Conservation (phyloP, 2,329 filamentous ascomycete species). For the Tolypocladium tundrense region DNA sequence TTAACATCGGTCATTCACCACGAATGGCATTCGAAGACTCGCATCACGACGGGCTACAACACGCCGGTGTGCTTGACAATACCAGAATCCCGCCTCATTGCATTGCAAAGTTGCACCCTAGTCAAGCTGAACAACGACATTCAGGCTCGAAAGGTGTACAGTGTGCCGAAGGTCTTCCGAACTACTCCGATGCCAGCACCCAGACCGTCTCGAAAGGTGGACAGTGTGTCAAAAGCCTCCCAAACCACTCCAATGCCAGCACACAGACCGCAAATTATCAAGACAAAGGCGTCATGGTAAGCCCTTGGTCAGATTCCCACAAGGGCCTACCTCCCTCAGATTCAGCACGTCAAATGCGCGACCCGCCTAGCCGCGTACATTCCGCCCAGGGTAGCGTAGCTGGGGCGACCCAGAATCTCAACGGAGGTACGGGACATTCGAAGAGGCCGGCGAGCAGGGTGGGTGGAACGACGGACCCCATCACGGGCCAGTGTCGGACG, state of each 20-base stretch:
- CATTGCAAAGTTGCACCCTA: background rate
- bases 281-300: conserved; percentile 11
- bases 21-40: background rate
- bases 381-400: background rate
- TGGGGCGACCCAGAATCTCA: background rate
- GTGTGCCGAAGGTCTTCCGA: background rate
- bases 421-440: background rate
- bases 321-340: background rate
- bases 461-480: background rate
- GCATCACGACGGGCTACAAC: background rate
- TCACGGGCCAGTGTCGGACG: background rate
- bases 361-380: background rate
- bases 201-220: background rate
- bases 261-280: conserved; percentile 4
- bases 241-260: background rate
- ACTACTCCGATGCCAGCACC: background rate
- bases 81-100: background rate
- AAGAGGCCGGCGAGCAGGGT: background rate
- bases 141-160: no score
- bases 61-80: background rate
- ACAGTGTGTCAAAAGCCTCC: background rate
- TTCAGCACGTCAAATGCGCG: background rate
- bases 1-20: background rate
- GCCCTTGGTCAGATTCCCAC: background rate
- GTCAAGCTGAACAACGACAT: background rate